Base-by-base conservation (phyloP, 352 stramenopile genomes). In the Phytophthora citricola region DNA sequence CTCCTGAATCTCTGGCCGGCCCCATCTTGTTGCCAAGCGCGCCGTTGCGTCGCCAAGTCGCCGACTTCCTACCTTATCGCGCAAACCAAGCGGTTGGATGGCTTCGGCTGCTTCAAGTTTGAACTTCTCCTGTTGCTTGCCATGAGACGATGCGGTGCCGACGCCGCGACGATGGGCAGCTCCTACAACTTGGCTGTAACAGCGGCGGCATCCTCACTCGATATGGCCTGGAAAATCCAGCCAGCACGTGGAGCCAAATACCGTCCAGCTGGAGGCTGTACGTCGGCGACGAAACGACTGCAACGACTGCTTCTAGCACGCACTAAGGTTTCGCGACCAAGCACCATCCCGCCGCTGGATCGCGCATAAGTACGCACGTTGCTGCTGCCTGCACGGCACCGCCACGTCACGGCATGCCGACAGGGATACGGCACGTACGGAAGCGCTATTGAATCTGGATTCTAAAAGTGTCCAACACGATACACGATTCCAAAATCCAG, bases 401-500 rank as follows among this genome's bases (percentile, higher is more conserved):
- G n/a, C 48, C 48, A 60, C 39, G 58, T 49, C 58, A 49, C 34
- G 32, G 15, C 29, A 8, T 15, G 36, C 5, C 2, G 15, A 5
- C 11, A 5, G 32, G 9, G 9, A 6, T 20, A 20, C 17, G 17
- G 17, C 17, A 20, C 17, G 7, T 15, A 14, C 32, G 32, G 14
- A 20, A 27, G 1, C 14, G 43, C 40, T 17, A 17, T 38, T 11
- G 48, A 22, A 51, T 47, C 20, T 24, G 27, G 38, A 49, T 32
- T 11, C 15, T 27, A 44, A 29, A 14, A 29, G 44, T 38, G 26
- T 50, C 31, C 36, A 43, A 59, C 47, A 64, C 53, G 27, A 20
- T 15, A 43, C 15, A 22, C 27, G 62, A 45, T 65, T 41, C 38
- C 45, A 67, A 60, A 58, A 62, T 72, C 57, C 62, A 70, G 45